phyloP scores from a whole-genome alignment of 768 basidiomycete genomes.

The Kwoniella sp. region DNA sequence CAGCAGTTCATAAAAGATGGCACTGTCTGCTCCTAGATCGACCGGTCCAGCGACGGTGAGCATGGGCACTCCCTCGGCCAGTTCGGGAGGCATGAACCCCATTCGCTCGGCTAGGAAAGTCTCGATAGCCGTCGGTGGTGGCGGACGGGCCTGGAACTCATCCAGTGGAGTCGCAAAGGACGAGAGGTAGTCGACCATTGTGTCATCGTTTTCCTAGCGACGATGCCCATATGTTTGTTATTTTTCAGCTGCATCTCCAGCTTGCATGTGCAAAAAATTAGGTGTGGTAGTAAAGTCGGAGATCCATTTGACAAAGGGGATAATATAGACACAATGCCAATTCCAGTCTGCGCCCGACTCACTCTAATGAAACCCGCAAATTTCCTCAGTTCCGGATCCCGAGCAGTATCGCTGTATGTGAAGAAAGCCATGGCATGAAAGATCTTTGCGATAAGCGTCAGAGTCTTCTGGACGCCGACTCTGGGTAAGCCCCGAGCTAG shows the following conservation, averaged over 20 bases:
- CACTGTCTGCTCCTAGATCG: slow-evolving; percentile 21
- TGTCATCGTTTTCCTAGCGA: slow-evolving; percentile 19
- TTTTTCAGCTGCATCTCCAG: too few relatives aligned
- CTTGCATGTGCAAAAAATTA: too few relatives aligned
- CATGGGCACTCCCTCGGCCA: slow-evolving; percentile 13
- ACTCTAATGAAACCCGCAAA: slow-evolving; percentile 23
- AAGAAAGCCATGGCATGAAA: slow-evolving; percentile 33
- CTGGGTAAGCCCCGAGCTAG: slow-evolving; percentile 25
- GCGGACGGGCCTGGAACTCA: slow-evolving; percentile 4
- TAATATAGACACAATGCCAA: too few relatives aligned
- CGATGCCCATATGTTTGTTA: too few relatives aligned
- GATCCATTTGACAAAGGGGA: too few relatives aligned
- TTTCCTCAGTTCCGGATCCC: slow-evolving; percentile 19
- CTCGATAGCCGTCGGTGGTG: slow-evolving; percentile 8
- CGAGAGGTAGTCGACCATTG: slow-evolving; percentile 30
- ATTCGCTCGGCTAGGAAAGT: slow-evolving; percentile 11
- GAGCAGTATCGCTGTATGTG: slow-evolving; percentile 12
- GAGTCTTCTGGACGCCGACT: slow-evolving; percentile 20
- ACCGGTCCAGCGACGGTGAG: slow-evolving; percentile 23
- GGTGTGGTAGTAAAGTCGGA: too few relatives aligned
- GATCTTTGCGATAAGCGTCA: slow-evolving; percentile 32
- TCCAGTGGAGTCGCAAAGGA: slow-evolving; percentile 16
- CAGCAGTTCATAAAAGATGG: slow-evolving; percentile 19
- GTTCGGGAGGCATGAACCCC: background rate
- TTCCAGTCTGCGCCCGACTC: too few relatives aligned